Conservation (phyloP, 805 yeast species). For the Hagleromyces aurorensis region DNA sequence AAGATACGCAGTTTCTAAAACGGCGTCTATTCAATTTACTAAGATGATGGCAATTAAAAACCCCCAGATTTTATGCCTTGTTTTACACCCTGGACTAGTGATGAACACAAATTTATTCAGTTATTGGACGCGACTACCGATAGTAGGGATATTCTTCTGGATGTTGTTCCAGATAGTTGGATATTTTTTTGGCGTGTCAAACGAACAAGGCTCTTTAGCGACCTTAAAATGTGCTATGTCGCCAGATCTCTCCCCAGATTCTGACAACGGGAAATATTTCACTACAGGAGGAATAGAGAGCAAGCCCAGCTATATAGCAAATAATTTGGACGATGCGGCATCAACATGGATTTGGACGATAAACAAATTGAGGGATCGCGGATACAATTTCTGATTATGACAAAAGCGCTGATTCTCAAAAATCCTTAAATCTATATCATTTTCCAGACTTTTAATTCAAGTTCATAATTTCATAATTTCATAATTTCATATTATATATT, state of each 20-base stretch:
- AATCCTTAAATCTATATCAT: conserved; percentile 1
- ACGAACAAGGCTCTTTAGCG: conserved; percentile 64
- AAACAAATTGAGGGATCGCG: conserved; percentile 48
- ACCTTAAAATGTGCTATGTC: conserved; percentile 57
- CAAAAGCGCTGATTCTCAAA: background rate
- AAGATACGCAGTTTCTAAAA: conserved; percentile 69
- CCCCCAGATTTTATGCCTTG: conserved; percentile 54
- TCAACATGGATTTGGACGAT: conserved; percentile 78
- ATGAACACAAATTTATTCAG: conserved; percentile 70
- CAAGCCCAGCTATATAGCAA: conserved; percentile 51
- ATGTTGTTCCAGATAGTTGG: conserved; percentile 62
- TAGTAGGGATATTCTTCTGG: conserved; percentile 72
- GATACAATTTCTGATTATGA: conserved; percentile 26
- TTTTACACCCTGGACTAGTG: conserved; percentile 83
- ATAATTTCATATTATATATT: too few species aligned
- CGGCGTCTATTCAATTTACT: conserved; percentile 68
- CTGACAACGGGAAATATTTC: conserved; percentile 63
- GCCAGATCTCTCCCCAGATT: conserved; percentile 38
- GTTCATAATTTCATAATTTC: too few species aligned
- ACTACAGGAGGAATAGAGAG: conserved; percentile 51
- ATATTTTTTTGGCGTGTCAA: conserved; percentile 58
- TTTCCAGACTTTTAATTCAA: too few species aligned
- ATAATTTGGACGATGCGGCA: conserved; percentile 51
- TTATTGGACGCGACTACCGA: conserved; percentile 70
- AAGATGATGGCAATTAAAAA: conserved; percentile 55